Evolutionary conservation across 805 yeast genomes (phyloP), one percentile per base, ranked within the genome.

Genomic region (Saccharomycopsis sp.): DNA sequence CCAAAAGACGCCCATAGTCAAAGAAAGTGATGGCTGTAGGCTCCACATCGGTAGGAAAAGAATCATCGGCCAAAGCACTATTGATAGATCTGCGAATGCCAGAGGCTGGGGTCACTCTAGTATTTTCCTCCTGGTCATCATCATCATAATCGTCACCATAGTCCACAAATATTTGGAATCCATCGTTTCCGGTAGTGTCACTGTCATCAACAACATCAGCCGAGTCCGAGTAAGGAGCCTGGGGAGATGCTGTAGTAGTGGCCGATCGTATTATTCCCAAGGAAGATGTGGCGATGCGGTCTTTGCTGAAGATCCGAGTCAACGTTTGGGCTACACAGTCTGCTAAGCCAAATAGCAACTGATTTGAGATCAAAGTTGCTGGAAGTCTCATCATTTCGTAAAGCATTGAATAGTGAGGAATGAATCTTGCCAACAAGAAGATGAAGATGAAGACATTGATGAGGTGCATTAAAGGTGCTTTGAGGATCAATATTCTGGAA

Each of bases 291-390:
- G 13, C 5, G 46, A 38, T 12, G 52, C 27, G 10, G 37, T 43
- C 10, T 26, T 17, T 17, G 36, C 18, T 13, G 31, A 41, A 30
- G 13, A 63, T 57, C 25, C 68, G 60, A 4, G 73, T 53, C 3
- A 86, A 64, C 2, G 81, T 69, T 58, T 89, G 97, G 0, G 97
- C 97, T 48, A 88, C 56, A 0, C 88, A 75, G 56, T 89, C 97
- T 0, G 96, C 87, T n/a, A 86, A 76, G 0, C 95, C 96, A 57
- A 77, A 84, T 4, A 89, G 64, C 4, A 88, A 76, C 21, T 83
- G 61, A 54, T 89, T 89, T 1, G 96, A 80, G 18, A 78, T 73
- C 44, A 85, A 72, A 27, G 87, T 83, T 12, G 96, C 85, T n/a
- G 80, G 57, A 22, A 86, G 59, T 1, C 92, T 77, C 36, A 76